Conservation (phyloP, 805 yeast genomes). For the Pichia californica region DNA sequence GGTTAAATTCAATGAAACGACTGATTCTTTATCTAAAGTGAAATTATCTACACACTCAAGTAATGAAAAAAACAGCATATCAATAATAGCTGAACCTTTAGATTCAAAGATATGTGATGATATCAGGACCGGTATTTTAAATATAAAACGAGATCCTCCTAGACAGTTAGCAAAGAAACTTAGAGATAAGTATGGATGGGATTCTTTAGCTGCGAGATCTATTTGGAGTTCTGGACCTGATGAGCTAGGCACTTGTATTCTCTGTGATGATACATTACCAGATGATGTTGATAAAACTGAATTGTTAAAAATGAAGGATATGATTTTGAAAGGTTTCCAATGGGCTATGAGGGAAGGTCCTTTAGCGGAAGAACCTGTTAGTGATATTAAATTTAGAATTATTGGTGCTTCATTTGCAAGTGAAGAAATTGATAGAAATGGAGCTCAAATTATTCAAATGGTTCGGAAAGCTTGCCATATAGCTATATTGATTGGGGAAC, state of each 20-base stretch:
- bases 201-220: slow-evolving; percentile 73
- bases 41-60: slow-evolving; percentile 57
- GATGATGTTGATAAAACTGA: slow-evolving; percentile 58
- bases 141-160: slow-evolving; percentile 26
- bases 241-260: slow-evolving; percentile 43
- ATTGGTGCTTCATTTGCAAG: slow-evolving; percentile 51
- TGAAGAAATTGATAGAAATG: slow-evolving; percentile 42
- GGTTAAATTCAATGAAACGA: slow-evolving; percentile 73
- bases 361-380: slow-evolving; percentile 75
- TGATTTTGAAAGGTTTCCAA: slow-evolving; percentile 69
- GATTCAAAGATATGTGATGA: slow-evolving; percentile 48
- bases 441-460: slow-evolving; percentile 76
- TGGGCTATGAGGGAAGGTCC: slow-evolving; percentile 90
- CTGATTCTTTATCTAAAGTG: slow-evolving; percentile 56
- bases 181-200: slow-evolving; percentile 65
- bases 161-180: slow-evolving; percentile 48
- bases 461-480: slow-evolving; percentile 78
- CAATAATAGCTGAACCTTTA: slow-evolving; percentile 74
- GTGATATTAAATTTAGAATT: slow-evolving; percentile 64
- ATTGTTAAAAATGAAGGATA: slow-evolving; percentile 41
- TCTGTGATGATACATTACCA: slow-evolving; percentile 65
- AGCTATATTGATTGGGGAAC: slow-evolving; percentile 70
- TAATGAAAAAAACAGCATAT: slow-evolving; percentile 48
- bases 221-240: slow-evolving; percentile 72
- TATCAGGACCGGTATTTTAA: slow-evolving; percentile 41